Percentiles rank a stretch among this genome's conserved stretches.
Conservation (phyloP, 2,329 filamentous ascomycete species). For the Rutstroemia sp. region DNA sequence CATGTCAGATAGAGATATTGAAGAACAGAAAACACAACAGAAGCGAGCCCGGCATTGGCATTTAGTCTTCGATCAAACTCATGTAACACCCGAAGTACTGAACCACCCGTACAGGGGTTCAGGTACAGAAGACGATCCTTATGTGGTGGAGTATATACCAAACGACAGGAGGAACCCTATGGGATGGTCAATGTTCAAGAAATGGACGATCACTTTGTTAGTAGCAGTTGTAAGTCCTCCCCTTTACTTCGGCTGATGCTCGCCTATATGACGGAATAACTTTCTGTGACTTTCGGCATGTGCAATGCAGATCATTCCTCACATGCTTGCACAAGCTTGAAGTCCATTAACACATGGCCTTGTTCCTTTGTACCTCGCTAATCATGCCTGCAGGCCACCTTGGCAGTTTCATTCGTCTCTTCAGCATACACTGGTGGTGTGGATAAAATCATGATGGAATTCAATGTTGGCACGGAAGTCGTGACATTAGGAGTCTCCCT, state of each 20-base stretch:
- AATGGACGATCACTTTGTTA: conserved; percentile 34
- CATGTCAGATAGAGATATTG: conserved; percentile 13
- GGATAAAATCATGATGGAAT: conserved; percentile 29
- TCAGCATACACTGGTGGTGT: conserved; percentile 36
- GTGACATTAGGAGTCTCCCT: conserved; percentile 37
- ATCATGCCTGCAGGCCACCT: conserved; percentile 42
- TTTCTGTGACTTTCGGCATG: neutral
- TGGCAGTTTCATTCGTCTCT: conserved; percentile 34
- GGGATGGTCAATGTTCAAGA: conserved; percentile 28
- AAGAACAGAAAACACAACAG: conserved; percentile 14
- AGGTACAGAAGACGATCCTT: conserved; percentile 36
- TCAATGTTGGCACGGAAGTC: conserved; percentile 32
- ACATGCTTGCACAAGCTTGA: no score
- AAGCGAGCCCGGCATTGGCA: conserved; percentile 30
- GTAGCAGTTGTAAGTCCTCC: conserved; percentile 34
- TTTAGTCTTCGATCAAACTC: conserved; percentile 38
- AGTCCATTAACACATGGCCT: no score
- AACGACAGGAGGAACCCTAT: conserved; percentile 37
- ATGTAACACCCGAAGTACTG: conserved; percentile 38
- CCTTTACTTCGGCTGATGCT: neutral
- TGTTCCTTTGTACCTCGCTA: conserved; percentile 23
- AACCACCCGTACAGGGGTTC: conserved; percentile 34
- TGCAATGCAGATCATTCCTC: neutral
- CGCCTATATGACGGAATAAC: neutral
- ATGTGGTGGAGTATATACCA: conserved; percentile 35